Base-by-base conservation (phyloP, 441 rosid genomes). In the Euphorbia schlechtendalii region DNA sequence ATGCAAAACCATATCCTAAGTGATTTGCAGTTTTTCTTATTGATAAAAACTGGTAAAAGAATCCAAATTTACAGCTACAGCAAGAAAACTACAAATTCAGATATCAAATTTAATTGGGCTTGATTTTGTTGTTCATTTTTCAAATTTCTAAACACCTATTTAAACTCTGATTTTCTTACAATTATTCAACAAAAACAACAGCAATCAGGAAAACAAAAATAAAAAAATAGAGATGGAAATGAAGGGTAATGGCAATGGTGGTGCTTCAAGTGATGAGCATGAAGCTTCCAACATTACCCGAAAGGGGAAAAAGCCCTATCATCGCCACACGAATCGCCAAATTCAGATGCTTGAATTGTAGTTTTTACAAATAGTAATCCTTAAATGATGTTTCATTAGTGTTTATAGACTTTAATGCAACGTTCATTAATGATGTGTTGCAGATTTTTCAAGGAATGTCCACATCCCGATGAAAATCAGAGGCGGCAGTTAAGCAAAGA, bases 381-480 rank as follows among this genome's bases (percentile, higher is more conserved):
- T n/a, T n/a, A n/a, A n/a, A n/a, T n/a, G n/a, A n/a, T n/a, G n/a
- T n/a, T 10, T 43, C 12, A 5, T 12, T 43, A 14, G 48, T 43
- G 48, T 38, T 38, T 38, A 1, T 38, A 38, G 41, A 5, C 41
- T 38, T n/a, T n/a, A n/a, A n/a, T n/a, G n/a, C n/a, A n/a, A n/a
- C n/a, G n/a, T n/a, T n/a, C n/a, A n/a, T n/a, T n/a, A n/a, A n/a
- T n/a, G n/a, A n/a, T n/a, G n/a, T n/a, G 54, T 53, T 11, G 11
- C 56, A 87, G 93, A 56, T 86, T 74, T 66, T 90, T 84, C 78
- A 82, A 76, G 73, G 80, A 83, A 0, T 80, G 78, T 58, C 89
- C 89, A 2, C 89, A 88, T 66, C 97, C 96, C 3, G 83, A 82
- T 25, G 91, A 88, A 13, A 65, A 67, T 25, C 91, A 84, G 24